Conservation (phyloP, 2,329 filamentous ascomycete genomes). For the Sporothrix euskadiensis region DNA sequence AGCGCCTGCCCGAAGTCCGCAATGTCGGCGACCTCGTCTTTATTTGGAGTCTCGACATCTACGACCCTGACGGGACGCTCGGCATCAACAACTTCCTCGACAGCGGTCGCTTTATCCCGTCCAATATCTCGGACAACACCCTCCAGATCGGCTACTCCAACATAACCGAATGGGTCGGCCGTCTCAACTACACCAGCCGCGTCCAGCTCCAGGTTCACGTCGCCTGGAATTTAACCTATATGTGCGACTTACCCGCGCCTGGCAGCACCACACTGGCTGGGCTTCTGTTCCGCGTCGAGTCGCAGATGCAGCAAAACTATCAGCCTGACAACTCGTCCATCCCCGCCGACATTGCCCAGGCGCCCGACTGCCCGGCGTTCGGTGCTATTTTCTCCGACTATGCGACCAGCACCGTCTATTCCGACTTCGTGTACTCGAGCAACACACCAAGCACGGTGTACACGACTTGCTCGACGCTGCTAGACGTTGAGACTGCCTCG, state of each 20-base stretch:
- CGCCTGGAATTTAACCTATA: neutral
- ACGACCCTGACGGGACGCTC: neutral
- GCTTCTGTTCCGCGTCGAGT: constrained; percentile 20
- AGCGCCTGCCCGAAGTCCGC: constrained; percentile 20
- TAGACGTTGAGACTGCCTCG: neutral
- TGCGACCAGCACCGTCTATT: neutral
- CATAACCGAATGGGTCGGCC: constrained; percentile 22
- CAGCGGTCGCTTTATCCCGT: constrained; percentile 11
- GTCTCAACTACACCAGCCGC: neutral
- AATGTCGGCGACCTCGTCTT: neutral
- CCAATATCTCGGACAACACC: neutral
- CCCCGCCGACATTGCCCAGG: constrained; percentile 12
- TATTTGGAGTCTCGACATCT: constrained; percentile 21
- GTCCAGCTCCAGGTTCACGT: constrained; percentile 9
- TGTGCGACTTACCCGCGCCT: neutral
- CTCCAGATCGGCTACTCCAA: constrained; percentile 24
- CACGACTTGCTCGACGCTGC: neutral
- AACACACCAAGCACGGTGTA: neutral
- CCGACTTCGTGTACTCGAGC: neutral
- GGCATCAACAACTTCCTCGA: neutral
- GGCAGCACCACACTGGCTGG: neutral
- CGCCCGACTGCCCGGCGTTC: constrained; percentile 25
- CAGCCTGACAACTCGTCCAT: constrained; percentile 7
- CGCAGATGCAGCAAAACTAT: neutral
- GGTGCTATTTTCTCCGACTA: constrained; percentile 13